These are phyloP conservation scores for Epichloe uncinata DNA, from an alignment of 2,329 filamentous ascomycete species.

Conservation along the genomic window DNA sequence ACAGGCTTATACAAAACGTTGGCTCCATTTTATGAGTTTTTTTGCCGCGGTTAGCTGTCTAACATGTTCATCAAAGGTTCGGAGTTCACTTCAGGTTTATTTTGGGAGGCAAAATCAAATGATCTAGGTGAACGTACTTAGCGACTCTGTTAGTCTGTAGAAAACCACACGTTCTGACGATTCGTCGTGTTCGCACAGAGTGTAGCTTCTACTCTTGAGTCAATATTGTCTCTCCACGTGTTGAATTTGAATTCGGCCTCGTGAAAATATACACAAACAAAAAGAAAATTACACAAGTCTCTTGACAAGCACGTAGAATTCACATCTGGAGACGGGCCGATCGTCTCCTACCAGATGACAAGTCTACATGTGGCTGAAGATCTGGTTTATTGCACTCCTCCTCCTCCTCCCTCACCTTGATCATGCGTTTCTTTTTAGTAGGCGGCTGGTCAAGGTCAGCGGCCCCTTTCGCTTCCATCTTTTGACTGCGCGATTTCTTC, in stretches of 20 bases:
- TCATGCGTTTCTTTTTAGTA: constrained; percentile 15
- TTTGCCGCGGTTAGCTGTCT: neutral
- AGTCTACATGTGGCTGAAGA: constrained; percentile 3
- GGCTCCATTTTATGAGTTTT: neutral
- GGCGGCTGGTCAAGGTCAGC: constrained; percentile 14
- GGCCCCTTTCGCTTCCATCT: constrained; percentile 11
- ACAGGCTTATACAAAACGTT: neutral
- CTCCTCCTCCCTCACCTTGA: constrained; percentile 11
- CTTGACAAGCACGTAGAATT: neutral
- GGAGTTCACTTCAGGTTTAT: neutral
- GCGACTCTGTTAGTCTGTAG: neutral
- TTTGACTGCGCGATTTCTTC: constrained; percentile 15
- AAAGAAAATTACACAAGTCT: neutral
- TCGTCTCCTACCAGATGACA: constrained; percentile 10
- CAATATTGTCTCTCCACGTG: too few species aligned
- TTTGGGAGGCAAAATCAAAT: neutral
- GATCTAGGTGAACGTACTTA: neutral
- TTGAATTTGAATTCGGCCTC: neutral
- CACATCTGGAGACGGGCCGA: neutral
- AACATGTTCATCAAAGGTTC: neutral
- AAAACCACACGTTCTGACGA: neutral
- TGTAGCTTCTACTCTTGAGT: neutral
- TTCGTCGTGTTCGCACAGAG: neutral
- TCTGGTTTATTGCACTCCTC: neutral
- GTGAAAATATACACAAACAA: neutral